Evolutionary conservation across 306 rosid genomes (phyloP).

Genomic region (Alnus glutinosa): DNA sequence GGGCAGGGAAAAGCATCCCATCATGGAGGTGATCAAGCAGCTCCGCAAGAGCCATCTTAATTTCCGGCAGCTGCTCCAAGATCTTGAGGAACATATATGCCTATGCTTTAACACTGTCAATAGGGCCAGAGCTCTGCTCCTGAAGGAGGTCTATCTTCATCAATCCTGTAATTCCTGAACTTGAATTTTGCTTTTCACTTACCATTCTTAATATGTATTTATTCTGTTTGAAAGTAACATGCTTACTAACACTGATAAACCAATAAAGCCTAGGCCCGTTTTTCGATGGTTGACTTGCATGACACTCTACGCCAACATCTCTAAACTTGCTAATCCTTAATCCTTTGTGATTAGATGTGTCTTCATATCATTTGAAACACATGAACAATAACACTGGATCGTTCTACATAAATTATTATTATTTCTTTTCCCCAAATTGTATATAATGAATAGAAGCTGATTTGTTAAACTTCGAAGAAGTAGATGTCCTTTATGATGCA

Average conservation of each 20-base stretch:
- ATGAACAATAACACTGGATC: constrained; percentile 1
- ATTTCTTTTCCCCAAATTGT: neutral
- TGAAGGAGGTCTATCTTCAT: constrained; percentile 40
- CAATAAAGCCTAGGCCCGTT: neutral
- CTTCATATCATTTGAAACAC: neutral
- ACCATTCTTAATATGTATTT: constrained; percentile 18
- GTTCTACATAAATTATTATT: neutral
- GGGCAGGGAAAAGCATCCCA: constrained; percentile 51
- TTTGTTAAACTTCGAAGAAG: neutral
- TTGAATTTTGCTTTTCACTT: neutral
- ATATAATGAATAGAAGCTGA: neutral
- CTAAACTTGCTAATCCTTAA: neutral
- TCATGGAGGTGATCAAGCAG: constrained; percentile 64
- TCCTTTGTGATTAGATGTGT: neutral
- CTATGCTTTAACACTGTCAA: constrained; percentile 53
- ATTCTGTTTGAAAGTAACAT: constrained; percentile 13
- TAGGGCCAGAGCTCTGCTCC: constrained; percentile 55
- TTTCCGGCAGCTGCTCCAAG: constrained; percentile 42
- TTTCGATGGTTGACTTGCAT: neutral
- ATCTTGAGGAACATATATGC: constrained; percentile 55
- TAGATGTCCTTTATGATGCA: neutral
- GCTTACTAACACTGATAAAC: neutral
- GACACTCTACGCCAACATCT: neutral
- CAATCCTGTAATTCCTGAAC: constrained; percentile 28
- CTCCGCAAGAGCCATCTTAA: constrained; percentile 40